phyloP scores from a whole-genome alignment of 768 basidiomycete species.

The Strobilomyces dryophilus region DNA sequence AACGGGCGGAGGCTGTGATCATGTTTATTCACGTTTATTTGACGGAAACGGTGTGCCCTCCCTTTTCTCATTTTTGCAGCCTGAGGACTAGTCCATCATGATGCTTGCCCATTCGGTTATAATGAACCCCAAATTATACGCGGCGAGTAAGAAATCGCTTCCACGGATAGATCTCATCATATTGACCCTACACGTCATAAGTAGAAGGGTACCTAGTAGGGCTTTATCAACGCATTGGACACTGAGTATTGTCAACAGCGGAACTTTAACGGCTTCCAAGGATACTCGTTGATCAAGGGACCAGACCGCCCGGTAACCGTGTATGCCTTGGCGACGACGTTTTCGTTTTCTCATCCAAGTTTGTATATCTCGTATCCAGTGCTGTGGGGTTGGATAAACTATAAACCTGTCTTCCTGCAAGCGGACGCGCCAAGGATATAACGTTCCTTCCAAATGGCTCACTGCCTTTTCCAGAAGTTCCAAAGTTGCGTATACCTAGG shows the following conservation, averaged over 20 bases:
- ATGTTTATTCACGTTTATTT: too few species aligned
- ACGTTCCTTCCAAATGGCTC: neutral
- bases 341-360: slow-evolving; percentile 2
- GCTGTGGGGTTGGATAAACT: neutral
- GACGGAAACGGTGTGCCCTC: too few species aligned
- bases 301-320: neutral
- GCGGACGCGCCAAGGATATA: neutral
- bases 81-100: neutral
- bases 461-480: neutral
- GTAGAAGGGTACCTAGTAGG: neutral
- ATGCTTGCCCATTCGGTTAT: neutral
- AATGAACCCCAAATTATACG: neutral
- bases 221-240: neutral
- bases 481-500: neutral
- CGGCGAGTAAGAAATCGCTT: neutral
- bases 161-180: neutral
- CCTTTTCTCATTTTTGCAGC: neutral
- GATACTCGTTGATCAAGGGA: neutral
- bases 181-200: neutral
- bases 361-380: neutral
- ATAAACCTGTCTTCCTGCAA: neutral
- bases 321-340: neutral
- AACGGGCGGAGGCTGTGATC: too few species aligned
- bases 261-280: neutral
- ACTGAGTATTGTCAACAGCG: neutral